Percentiles rank a stretch among this genome's conserved stretches.
These are phyloP conservation scores for Trichophyton verrucosum DNA, from an alignment of 2,329 filamentous ascomycete species.

Conservation along the genomic window DNA sequence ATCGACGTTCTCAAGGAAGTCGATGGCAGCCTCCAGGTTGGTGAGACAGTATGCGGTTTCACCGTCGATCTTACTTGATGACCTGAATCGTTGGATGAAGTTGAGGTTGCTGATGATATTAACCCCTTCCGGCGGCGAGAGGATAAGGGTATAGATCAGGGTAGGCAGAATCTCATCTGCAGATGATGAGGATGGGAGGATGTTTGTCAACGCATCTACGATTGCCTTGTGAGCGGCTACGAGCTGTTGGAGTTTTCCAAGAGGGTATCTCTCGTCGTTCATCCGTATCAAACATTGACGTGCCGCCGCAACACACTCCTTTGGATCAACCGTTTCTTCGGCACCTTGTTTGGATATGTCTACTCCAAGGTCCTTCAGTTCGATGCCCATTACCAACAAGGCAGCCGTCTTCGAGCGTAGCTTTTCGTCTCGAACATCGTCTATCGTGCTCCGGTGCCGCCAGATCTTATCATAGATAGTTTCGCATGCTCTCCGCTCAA, in stretches of 20 bases:
- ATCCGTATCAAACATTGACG: slow-evolving; percentile 62
- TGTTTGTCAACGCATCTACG: slow-evolving; percentile 64
- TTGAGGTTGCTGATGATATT: slow-evolving; percentile 88
- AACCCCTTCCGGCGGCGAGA: slow-evolving; percentile 69
- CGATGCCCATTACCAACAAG: slow-evolving; percentile 80
- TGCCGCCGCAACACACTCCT: slow-evolving; percentile 58
- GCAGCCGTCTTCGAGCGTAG: slow-evolving; percentile 88
- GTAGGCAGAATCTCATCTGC: slow-evolving; percentile 96
- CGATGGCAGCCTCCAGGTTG: slow-evolving; percentile 87
- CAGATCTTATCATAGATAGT: slow-evolving; percentile 80
- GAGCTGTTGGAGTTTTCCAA: slow-evolving; percentile 81
- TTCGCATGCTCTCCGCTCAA: slow-evolving; percentile 76
- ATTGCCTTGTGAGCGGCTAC: slow-evolving; percentile 87
- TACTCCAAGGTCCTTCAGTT: slow-evolving; percentile 69
- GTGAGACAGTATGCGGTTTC: slow-evolving; percentile 94
- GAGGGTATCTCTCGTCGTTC: slow-evolving; percentile 73
- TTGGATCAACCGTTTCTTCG: slow-evolving; percentile 52
- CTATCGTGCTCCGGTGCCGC: slow-evolving; percentile 79
- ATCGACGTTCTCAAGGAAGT: slow-evolving; percentile 90
- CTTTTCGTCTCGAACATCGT: slow-evolving; percentile 90
- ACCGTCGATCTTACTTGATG: slow-evolving; percentile 73
- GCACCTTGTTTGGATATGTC: slow-evolving; percentile 53
- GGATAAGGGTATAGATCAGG: slow-evolving; percentile 91
- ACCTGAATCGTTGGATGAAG: slow-evolving; percentile 86
- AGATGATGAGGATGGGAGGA: slow-evolving; percentile 63